Conservation (phyloP, 371 early-diverging fungal genomes). For the Funneliformis caledonium region DNA sequence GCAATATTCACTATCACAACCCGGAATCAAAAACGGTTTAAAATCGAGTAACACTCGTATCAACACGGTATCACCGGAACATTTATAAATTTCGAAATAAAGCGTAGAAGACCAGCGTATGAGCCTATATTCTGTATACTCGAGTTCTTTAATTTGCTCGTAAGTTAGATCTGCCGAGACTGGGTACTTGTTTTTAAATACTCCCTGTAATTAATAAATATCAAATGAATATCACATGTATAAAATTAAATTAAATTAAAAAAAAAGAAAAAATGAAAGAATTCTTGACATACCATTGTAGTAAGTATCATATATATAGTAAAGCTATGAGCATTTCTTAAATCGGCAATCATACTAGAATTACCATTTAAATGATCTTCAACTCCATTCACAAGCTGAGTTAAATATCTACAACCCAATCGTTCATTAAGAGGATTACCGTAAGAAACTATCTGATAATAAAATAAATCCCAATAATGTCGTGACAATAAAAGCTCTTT, state of each 20-base stretch:
- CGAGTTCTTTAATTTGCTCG: background rate
- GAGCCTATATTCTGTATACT: slow-evolving; percentile 27
- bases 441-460: slow-evolving; percentile 51
- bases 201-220: background rate
- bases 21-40: background rate
- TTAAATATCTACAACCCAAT: slow-evolving; percentile 47
- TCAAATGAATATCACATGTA: background rate
- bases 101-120: slow-evolving; percentile 18
- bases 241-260: too few relatives aligned
- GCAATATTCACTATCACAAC: too few relatives aligned
- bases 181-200: slow-evolving; percentile 29
- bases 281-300: background rate
- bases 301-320: slow-evolving; percentile 37
- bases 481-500: slow-evolving; percentile 44
- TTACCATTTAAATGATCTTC: slow-evolving; percentile 29
- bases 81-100: too few relatives aligned
- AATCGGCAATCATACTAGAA: slow-evolving; percentile 28
- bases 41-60: slow-evolving; percentile 17
- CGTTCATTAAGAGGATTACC: slow-evolving; percentile 45
- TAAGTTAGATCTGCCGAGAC: background rate
- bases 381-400: too few relatives aligned
- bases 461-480: too few relatives aligned
- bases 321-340: slow-evolving; percentile 53
- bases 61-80: slow-evolving; percentile 14
- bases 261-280: background rate